Evolutionary conservation across 805 yeast species (phyloP), one percentile per base, ranked within the genome.

Genomic region (Vanderwaltozyma tropicalis): DNA sequence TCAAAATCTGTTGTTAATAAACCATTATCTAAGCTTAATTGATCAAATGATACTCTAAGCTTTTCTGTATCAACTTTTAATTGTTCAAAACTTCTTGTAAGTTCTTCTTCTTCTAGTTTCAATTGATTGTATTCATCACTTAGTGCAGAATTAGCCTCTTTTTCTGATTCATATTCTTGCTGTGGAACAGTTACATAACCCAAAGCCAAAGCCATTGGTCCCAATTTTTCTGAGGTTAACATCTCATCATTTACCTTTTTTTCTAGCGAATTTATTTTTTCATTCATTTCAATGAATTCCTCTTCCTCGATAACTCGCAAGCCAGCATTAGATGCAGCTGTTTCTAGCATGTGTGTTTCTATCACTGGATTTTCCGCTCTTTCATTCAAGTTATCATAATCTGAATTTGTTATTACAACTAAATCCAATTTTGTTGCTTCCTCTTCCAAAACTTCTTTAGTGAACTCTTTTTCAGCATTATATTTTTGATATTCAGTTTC

Each of bases 361-460:
- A n/a, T n/a, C n/a, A n/a, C n/a, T n/a, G n/a, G 12, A 28, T 9
- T 14, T 10, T 7, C 12, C 15, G 22, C 13, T 12, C 13, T 25
- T 15, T 34, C 31, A 29, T 31, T 39, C 28, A 42, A 37, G 6
- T 38, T 39, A n/a, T 40, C 31, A 14, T 35, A 33, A 13, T 43
- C 41, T 4, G 39, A 41, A 16, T 39, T 32, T 3, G 48, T 32
- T 10, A 48, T 40, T 8, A 48, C 16, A 9, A 32, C 28, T 28
- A 46, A 35, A 42, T 5, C 63, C 62, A 37, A 46, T 8, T 34
- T 38, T 9, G 38, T 24, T 4, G 69, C 61, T 9, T 47, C 9
- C 11, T 5, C 45, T 17, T 39, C 41, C 22, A 63, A 39, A 22
- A 14, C 26, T 5, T 16, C 30, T 5, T 42, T 35, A 14, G 21